Conservation (phyloP, 2,329 filamentous ascomycete genomes). For the Botrytis medusae region DNA sequence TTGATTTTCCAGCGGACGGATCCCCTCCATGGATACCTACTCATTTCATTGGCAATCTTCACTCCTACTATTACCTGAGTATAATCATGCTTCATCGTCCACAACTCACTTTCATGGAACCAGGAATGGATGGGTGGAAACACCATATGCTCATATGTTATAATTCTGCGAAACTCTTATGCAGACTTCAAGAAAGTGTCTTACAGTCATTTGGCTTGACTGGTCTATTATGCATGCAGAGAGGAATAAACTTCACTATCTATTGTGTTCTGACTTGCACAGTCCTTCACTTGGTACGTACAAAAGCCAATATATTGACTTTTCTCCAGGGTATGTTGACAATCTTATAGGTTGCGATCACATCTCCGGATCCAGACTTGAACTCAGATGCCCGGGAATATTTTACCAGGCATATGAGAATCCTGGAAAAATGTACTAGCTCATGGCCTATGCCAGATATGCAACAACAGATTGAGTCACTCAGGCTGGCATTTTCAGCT, state of each 20-base stretch:
- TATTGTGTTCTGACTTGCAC: slow-evolving; percentile 89
- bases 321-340: slow-evolving; percentile 23
- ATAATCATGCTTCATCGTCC: slow-evolving; percentile 86
- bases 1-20: slow-evolving; percentile 75
- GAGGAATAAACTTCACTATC: slow-evolving; percentile 94
- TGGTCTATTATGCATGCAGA: slow-evolving; percentile 86
- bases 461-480: slow-evolving; percentile 82
- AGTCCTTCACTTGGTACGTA: slow-evolving; percentile 84
- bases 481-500: slow-evolving; percentile 88
- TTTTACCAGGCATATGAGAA: slow-evolving; percentile 91
- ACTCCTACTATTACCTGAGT: slow-evolving; percentile 83
- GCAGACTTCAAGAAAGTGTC: slow-evolving; percentile 82
- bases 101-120: slow-evolving; percentile 76
- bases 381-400: slow-evolving; percentile 83
- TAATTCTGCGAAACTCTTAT: slow-evolving; percentile 78
- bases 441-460: slow-evolving; percentile 89
- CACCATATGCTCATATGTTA: slow-evolving; percentile 86
- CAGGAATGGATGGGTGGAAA: slow-evolving; percentile 78
- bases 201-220: slow-evolving; percentile 73
- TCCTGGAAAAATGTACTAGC: slow-evolving; percentile 80
- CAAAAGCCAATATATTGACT: not conserved
- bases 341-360: slow-evolving; percentile 72
- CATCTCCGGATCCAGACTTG: slow-evolving; percentile 86
- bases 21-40: slow-evolving; percentile 82
- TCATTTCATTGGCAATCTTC: slow-evolving; percentile 84